phyloP scores from a whole-genome alignment of 768 basidiomycete genomes.

The Suillus tomentosus region DNA sequence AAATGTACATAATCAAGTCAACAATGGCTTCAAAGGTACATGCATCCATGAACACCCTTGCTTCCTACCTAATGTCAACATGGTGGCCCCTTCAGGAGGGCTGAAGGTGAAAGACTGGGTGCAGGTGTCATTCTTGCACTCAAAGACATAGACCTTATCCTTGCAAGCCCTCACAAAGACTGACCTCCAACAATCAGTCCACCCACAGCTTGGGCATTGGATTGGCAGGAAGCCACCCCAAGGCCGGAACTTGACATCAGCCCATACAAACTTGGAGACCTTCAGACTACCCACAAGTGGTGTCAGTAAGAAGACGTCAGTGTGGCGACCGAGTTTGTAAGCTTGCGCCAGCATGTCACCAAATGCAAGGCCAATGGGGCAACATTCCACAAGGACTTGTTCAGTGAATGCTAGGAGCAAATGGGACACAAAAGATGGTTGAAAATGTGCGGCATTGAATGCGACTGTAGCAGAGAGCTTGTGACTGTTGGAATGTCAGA shows the following conservation, averaged over 20 bases:
- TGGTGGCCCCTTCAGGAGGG: background rate
- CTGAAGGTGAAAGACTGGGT: background rate
- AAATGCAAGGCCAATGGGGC: background rate
- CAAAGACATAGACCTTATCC: background rate
- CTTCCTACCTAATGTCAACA: background rate
- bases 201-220: constrained; percentile 7
- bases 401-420: constrained; percentile 3
- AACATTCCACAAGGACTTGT: background rate
- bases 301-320: background rate
- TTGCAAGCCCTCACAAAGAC: background rate
- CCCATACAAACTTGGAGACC: background rate
- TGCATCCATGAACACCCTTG: background rate
- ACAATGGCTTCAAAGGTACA: background rate
- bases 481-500: background rate
- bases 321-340: background rate
- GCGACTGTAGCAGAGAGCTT: background rate
- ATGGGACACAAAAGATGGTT: background rate
- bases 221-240: constrained; percentile 3
- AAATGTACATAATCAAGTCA: background rate
- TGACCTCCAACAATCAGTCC: background rate
- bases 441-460: background rate
- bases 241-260: background rate
- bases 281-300: background rate
- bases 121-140: background rate
- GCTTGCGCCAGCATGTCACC: background rate